Base-by-base conservation (phyloP, 208 protist genomes). In the Leptomonas pyrrhocoris region DNA sequence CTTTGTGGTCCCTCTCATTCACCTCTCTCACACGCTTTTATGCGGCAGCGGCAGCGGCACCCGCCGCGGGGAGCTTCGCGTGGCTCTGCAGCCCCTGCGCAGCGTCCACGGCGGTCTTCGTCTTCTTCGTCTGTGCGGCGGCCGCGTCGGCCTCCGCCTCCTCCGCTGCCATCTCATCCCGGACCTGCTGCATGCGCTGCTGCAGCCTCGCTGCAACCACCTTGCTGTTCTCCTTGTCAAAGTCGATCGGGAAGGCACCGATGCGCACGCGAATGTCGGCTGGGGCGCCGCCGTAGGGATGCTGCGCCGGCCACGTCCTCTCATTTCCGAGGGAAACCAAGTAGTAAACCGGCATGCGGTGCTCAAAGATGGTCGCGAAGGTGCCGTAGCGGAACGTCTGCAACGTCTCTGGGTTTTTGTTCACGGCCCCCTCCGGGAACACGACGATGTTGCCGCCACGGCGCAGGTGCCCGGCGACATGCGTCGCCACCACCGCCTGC, bases 391-490 rank as follows among this genome's bases (percentile, higher is more conserved):
- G 80, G 70, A 92, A 92, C 13, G 73, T 50, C 58, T 77, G 62
- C 31, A 92, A 59, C 40, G 49, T 62, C 38, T 77, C 51, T 0
- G 86, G 77, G n/a, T 68, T 49, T 67, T 81, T 87, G 75, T 89
- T 92, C 16, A 92, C 56, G 36, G 74, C 69, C 23, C 86, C 86
- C 51, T 92, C 86, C 1, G 86, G 86, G 50, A 88, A 92, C 49
- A 92, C 57, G 21, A 68, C 66, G 54, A 92, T 16, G 70, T 49
- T 75, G 61, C 83, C 85, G 42, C 73, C 73, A 28, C 64, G n/a
- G 2, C 40, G 23, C 30, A 91, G 46, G 73, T 85, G 77, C 46
- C 42, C 18, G 59, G 81, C 46, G 19, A 92, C 67, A 27, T 66
- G 43, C 7, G 49, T 28, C 70, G 34, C 38, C 64, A 92, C 86